These are phyloP conservation scores for Colletotrichum paranaense DNA, from an alignment of 2,329 filamentous ascomycete species.

Conservation along the genomic window DNA sequence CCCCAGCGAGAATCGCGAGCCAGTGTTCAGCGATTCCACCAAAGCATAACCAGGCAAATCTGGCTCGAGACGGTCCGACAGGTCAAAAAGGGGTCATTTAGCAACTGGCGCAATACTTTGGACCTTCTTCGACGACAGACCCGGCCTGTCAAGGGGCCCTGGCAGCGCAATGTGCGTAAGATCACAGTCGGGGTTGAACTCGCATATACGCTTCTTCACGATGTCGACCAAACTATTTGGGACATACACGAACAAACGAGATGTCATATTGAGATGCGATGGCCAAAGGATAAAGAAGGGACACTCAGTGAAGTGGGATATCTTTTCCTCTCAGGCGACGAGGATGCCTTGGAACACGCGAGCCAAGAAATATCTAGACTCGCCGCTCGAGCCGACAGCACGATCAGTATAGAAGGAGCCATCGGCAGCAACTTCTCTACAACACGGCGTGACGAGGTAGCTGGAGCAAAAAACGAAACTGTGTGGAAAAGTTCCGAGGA, in stretches of 20 bases:
- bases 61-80: conserved; percentile 48
- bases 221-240: conserved; percentile 39
- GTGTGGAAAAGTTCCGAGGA: conserved; percentile 17
- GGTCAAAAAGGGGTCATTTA: conserved; percentile 41
- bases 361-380: conserved; percentile 17
- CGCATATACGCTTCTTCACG: conserved; percentile 33
- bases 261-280: conserved; percentile 38
- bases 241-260: conserved; percentile 44
- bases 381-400: neutral
- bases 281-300: neutral
- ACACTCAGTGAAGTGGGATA: neutral
- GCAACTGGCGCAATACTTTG: conserved; percentile 55
- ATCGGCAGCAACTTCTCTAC: conserved; percentile 1
- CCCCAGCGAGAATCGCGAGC: conserved; percentile 26
- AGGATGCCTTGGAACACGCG: conserved; percentile 26
- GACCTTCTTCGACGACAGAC: conserved; percentile 51
- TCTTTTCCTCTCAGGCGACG: conserved; percentile 30
- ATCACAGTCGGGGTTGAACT: conserved; percentile 39
- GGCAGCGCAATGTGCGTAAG: conserved; percentile 39
- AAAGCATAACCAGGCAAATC: conserved; percentile 48
- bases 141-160: conserved; percentile 37
- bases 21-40: conserved; percentile 37
- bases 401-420: neutral
- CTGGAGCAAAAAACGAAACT: neutral
- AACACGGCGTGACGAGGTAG: neutral